Base-by-base conservation (phyloP, 2,329 filamentous ascomycete genomes). In the Chlorencoelia australis region DNA sequence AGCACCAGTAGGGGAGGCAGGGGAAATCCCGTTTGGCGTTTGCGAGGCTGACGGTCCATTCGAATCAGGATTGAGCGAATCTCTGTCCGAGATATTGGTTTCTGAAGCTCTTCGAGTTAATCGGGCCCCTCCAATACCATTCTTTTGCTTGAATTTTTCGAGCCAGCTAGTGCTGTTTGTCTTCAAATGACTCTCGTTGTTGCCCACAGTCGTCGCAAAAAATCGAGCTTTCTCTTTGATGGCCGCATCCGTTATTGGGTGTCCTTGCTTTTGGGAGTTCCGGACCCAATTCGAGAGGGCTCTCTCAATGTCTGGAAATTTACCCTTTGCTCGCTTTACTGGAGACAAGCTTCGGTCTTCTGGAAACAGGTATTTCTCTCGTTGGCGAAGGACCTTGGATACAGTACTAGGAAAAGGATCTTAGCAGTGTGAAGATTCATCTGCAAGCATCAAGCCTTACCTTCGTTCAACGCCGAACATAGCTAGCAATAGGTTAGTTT, bases 391-490 rank as follows among this genome's bases (percentile, higher is more conserved):
- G 37, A 96, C 91, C 59, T 98, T 98, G 37, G 91, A 98, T n/a
- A 98, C 91, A 32, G 91, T 98, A 65, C 91, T 98, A 11, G 14
- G 7, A 14, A n/a, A n/a, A 17, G 11, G 26, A 15, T 32, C 13
- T 33, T 33, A 27, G 17, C 25, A 13, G 20, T 33, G 19, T 22
- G 11, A 24, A 20, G 6, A 20, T 18, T 14, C 8, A 14, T 11
- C 26, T 38, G 7, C 13, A 27, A 30, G 26, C 17, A 22, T n/a
- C 21, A 14, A 33, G 27, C 25, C 40, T 41, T 78, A 96, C 91
- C 91, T 96, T 80, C 91, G 70, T 65, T 98, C 91, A 35, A 98
- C 91, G 22, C 88, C 89, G 63, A 98, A 98, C 57, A 87, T 78
- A 41, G 80, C 82, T 83, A 49, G 21, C 37, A 27, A 31, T 62